Evolutionary conservation across 202 grass and related monocot genomes (phyloP).

Genomic region (Setaria viridis): DNA sequence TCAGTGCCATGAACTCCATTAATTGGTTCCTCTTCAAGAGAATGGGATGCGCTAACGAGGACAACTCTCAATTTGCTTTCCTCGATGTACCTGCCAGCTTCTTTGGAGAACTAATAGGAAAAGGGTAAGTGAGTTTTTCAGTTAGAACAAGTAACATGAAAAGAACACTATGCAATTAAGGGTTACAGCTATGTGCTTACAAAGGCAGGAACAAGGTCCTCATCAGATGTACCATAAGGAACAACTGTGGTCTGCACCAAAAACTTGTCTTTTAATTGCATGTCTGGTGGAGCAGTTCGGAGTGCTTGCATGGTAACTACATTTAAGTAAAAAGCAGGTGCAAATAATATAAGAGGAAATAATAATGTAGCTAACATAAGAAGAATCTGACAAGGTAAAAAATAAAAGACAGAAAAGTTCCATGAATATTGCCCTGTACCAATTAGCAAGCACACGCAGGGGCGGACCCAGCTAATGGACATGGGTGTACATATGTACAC

Average conservation of each 20-base stretch:
- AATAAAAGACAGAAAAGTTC: constrained; percentile 6
- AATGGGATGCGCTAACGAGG: constrained; percentile 70
- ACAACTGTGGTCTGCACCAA: constrained; percentile 89
- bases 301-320: constrained; percentile 97
- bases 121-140: constrained; percentile 7
- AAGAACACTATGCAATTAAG: constrained; percentile 3
- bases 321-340: constrained; percentile 44
- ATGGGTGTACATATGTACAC: too few relatives aligned
- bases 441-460: neutral
- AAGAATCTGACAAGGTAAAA: constrained; percentile 32
- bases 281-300: constrained; percentile 79
- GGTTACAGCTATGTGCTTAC: constrained; percentile 66
- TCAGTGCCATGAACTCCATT: constrained; percentile 51
- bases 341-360: constrained; percentile 36
- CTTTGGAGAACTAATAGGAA: constrained; percentile 85
- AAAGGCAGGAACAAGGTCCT: constrained; percentile 82
- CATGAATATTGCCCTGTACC: constrained; percentile 7
- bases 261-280: constrained; percentile 99
- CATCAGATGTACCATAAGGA: constrained; percentile 83
- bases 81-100: constrained; percentile 85
- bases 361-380: constrained; percentile 1
- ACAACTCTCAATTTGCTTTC: constrained; percentile 96
- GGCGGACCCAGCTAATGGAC: too few relatives aligned
- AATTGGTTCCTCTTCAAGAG: constrained; percentile 50
- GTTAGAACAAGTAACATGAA: constrained; percentile 18